Base-by-base conservation (phyloP, 2,329 filamentous ascomycete species). In the Neopestalotiopsis clavispora region DNA sequence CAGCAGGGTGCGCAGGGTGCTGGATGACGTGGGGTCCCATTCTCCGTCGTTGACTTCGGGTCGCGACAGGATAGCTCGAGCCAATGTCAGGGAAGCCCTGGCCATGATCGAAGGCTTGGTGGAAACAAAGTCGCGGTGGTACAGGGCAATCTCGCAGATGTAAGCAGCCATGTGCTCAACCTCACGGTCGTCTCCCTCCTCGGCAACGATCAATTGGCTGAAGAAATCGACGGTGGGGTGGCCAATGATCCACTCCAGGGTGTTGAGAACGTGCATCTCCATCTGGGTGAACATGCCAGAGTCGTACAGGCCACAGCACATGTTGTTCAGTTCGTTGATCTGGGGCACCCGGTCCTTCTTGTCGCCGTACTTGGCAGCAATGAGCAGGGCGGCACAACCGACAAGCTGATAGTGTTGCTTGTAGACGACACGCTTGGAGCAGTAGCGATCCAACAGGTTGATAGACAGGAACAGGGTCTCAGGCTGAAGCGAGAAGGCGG, bases 201-300 rank as follows among this genome's bases (percentile, higher is more conserved):
- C 94, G 60, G 93, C 89, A 52, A 97, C 89, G 71, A 95, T 94
- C 71, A 98, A 85, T 78, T 97, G 93, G 61, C 97, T 88, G 83
- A 98, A 99, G 80, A 92, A 93, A 81, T 98, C 95, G 73, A 98
- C 93, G 34, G 96, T 98, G 1, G 96, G 95, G 83, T 98, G 95
- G 67, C 96, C 96, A 74, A 99, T 93, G 74, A 92, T 90, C 96
- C 96, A 99, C 80, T 97, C 94, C 69, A 99, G 89, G 1, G 96
- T 99, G 83, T 98, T 97, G 75, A 99, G 88, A 49, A 99, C 95
- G 81, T 99, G 96, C 95, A 97, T 98, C 84, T 99, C 96, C 96
- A 99, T 99, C 82, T 99, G 96, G 12, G 95, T 95, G 84, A 99
- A 99, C 96, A 99, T 99, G 84, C 97, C 95, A 64, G 97, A 94